Evolutionary conservation across 2,329 filamentous ascomycete species (phyloP).

Genomic region (Colletotrichum godetiae): DNA sequence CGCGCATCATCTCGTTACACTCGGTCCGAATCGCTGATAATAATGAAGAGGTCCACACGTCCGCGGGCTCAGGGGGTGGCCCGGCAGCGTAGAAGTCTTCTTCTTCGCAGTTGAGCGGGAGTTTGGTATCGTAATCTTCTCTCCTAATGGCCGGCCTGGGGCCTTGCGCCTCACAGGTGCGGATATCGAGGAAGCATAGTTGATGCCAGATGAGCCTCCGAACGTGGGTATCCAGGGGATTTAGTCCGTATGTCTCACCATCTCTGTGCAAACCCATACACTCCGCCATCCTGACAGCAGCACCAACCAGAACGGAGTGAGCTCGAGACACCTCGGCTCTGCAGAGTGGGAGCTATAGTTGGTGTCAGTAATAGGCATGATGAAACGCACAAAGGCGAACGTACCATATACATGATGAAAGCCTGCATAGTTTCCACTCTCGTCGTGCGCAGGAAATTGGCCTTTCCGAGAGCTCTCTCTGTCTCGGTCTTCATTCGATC

Average conservation of each 20-base stretch:
- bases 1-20: slow-evolving; percentile 77
- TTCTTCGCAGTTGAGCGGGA: slow-evolving; percentile 79
- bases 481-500: slow-evolving; percentile 73
- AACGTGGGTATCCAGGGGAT: slow-evolving; percentile 76
- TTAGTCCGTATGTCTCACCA: slow-evolving; percentile 73
- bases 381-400: slow-evolving; percentile 40
- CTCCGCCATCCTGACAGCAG: slow-evolving; percentile 79
- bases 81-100: slow-evolving; percentile 62
- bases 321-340: slow-evolving; percentile 77
- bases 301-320: slow-evolving; percentile 78
- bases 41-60: slow-evolving; percentile 75
- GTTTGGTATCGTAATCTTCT: slow-evolving; percentile 79
- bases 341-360: slow-evolving; percentile 73
- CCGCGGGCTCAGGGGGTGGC: slow-evolving; percentile 56
- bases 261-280: slow-evolving; percentile 83
- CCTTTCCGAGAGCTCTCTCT: slow-evolving; percentile 74
- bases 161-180: slow-evolving; percentile 80
- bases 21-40: slow-evolving; percentile 77
- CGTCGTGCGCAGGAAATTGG: slow-evolving; percentile 77
- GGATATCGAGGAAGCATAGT: slow-evolving; percentile 79
- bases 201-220: slow-evolving; percentile 82
- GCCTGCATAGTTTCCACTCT: slow-evolving; percentile 80
- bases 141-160: slow-evolving; percentile 77
- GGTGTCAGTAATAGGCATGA: slow-evolving; percentile 37
- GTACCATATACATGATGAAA: slow-evolving; percentile 80